A percentile compares a stretch with the other conserved stretches of the same genome.
phyloP scores from a whole-genome alignment of 2,329 filamentous ascomycete species.

The Colletotrichum sp. region DNA sequence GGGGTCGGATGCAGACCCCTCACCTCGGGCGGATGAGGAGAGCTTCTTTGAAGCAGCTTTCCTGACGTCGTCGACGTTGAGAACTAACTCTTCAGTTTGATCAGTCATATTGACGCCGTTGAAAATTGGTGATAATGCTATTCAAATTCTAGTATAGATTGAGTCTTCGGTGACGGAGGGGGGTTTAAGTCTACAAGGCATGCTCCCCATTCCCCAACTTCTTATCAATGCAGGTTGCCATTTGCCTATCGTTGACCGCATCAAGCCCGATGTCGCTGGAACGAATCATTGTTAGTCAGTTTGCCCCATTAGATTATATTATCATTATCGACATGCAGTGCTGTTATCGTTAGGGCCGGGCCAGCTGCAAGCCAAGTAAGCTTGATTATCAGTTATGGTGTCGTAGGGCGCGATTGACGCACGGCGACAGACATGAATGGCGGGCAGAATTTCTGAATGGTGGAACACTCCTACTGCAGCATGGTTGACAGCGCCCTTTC shows the following conservation, averaged over 20 bases:
- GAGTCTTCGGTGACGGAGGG: background rate
- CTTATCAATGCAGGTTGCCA: background rate
- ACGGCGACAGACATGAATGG: background rate
- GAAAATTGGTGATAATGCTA: background rate
- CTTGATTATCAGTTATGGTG: background rate
- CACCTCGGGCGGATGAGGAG: background rate
- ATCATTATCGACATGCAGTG: background rate
- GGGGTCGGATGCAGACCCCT: background rate
- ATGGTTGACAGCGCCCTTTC: background rate
- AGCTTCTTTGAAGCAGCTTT: background rate
- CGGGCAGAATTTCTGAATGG: background rate
- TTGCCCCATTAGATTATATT: background rate
- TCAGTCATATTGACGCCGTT: background rate
- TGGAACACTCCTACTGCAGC: background rate
- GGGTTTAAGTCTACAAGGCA: background rate
- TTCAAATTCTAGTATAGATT: background rate
- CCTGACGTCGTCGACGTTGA: background rate
- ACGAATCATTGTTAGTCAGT: background rate
- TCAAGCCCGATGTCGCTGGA: background rate
- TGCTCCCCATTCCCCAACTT: background rate
- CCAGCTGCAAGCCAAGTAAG: background rate
- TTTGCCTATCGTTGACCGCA: background rate
- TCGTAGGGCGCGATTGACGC: background rate
- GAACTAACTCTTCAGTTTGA: background rate
- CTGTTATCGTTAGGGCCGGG: background rate